Conservation (phyloP, 2,329 filamentous ascomycete genomes). For the Aspergillus phoenicis region DNA sequence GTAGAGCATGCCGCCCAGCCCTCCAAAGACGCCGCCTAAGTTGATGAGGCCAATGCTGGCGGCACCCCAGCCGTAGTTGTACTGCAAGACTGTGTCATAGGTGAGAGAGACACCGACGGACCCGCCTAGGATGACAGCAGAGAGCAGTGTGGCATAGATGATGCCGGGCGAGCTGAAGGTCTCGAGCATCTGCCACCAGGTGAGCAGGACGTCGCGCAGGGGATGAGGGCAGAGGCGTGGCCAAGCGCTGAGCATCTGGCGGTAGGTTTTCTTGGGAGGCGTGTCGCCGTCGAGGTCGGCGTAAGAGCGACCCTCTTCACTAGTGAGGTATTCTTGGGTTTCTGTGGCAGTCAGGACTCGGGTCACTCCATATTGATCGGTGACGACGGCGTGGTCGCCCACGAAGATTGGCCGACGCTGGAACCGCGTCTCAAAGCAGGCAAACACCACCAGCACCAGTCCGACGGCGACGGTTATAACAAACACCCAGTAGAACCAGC, state of each 20-base stretch:
- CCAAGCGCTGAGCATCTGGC: constrained; percentile 39
- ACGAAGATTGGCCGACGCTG: constrained; percentile 37
- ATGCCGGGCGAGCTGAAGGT: constrained; percentile 41
- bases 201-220: constrained; percentile 10
- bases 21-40: constrained; percentile 30
- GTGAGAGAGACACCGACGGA: constrained; percentile 43
- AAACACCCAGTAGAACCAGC: constrained; percentile 49
- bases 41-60: constrained; percentile 30
- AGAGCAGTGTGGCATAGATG: constrained; percentile 41
- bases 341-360: constrained; percentile 36
- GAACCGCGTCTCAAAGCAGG: constrained; percentile 46
- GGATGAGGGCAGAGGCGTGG: constrained; percentile 20
- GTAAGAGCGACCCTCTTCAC: not conserved
- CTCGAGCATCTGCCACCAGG: constrained; percentile 28
- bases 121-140: constrained; percentile 42
- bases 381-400: constrained; percentile 40
- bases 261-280: constrained; percentile 10
- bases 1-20: constrained; percentile 32
- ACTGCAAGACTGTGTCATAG: constrained; percentile 41
- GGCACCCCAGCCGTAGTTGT: constrained; percentile 37
- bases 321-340: constrained; percentile 20
- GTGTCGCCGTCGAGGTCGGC: not conserved
- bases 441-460: constrained; percentile 42
- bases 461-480: constrained; percentile 39
- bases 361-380: constrained; percentile 46